Percentiles rank a stretch among this genome's conserved stretches.
Evolutionary conservation across 345 rosid genomes (phyloP).

Genomic region (Heritiera littoralis): DNA sequence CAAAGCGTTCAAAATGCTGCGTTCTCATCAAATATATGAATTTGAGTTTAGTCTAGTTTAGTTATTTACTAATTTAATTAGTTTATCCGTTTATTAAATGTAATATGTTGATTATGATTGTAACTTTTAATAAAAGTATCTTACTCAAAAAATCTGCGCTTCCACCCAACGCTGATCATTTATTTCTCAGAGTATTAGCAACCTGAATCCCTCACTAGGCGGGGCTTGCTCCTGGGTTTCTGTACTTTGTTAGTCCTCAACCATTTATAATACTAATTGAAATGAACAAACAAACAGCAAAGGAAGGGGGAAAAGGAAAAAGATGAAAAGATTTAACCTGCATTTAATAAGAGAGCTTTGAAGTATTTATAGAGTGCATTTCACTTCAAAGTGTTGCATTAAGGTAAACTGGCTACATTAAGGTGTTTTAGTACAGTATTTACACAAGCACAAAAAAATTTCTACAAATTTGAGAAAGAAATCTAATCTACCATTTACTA

Average conservation of each 20-base stretch:
- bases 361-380: not conserved
- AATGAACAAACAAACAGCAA: no score
- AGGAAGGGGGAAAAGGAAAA: not conserved
- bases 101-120: no score
- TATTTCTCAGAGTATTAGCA: not conserved
- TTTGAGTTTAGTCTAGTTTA: no score
- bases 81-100: no score
- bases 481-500: not conserved
- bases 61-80: no score
- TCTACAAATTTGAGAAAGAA: slow-evolving; percentile 4
- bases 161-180: no score
- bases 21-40: no score
- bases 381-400: not conserved
- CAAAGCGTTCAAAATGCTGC: no score
- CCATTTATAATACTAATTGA: not conserved
- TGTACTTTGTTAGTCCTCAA: not conserved
- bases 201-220: not conserved
- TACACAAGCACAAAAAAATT: not conserved
- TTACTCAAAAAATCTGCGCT: no score
- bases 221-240: not conserved
- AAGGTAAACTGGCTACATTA: not conserved
- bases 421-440: not conserved
- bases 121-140: no score
- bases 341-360: not conserved
- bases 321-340: not conserved